A percentile compares a stretch with the other conserved stretches of the same genome.
Evolutionary conservation across 257 asterid species (phyloP).

Genomic region (Linaria vulgaris): DNA sequence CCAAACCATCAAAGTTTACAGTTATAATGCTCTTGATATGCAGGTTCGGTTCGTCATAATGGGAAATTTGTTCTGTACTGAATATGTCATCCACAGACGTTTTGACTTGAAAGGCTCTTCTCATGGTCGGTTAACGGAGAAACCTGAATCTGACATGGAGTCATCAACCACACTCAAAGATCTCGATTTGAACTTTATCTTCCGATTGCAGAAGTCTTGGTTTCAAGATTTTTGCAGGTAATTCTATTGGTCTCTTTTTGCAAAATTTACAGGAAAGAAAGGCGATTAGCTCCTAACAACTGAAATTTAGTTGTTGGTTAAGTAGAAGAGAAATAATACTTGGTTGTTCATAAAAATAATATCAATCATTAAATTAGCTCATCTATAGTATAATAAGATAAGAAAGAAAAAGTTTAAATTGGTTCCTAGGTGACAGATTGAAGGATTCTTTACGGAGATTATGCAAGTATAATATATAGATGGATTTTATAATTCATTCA

Average conservation of each 20-base stretch:
- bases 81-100: constrained; percentile 67
- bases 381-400: background rate
- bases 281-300: background rate
- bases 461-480: background rate
- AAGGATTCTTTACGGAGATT: too few species aligned
- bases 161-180: constrained; percentile 88
- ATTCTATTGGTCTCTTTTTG: constrained; percentile 5
- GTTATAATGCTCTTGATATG: constrained; percentile 21
- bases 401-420: too few species aligned
- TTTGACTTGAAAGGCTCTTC: constrained; percentile 95
- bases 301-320: background rate
- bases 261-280: constrained; percentile 5
- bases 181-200: constrained; percentile 82
- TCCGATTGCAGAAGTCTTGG: constrained; percentile 68
- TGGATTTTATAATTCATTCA: background rate
- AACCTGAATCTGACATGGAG: constrained; percentile 68
- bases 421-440: too few species aligned
- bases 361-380: background rate
- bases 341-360: background rate
- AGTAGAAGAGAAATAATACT: background rate
- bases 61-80: constrained; percentile 89
- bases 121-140: constrained; percentile 74
- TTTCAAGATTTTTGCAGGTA: constrained; percentile 81
- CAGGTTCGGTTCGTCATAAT: constrained; percentile 92
- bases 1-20: background rate